Conservation (phyloP, 2,329 filamentous ascomycete genomes). For the Tricladium varicosporioides region DNA sequence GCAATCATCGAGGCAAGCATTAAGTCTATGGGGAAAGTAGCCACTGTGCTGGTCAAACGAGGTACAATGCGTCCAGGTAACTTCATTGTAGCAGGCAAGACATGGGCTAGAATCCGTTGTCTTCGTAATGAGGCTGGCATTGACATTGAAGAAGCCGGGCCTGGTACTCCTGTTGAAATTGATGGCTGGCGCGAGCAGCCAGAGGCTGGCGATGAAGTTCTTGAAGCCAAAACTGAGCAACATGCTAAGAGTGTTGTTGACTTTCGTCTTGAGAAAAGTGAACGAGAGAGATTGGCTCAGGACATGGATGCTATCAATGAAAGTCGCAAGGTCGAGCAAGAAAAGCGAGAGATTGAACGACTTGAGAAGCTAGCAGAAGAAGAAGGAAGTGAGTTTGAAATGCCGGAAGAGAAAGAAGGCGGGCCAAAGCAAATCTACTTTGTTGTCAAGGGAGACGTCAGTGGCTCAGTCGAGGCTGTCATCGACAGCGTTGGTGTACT, state of each 20-base stretch:
- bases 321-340: constrained; percentile 52
- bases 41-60: constrained; percentile 83
- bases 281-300: constrained; percentile 61
- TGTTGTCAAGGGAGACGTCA: constrained; percentile 88
- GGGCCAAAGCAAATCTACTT: constrained; percentile 66
- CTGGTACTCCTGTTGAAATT: constrained; percentile 87
- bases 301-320: constrained; percentile 80
- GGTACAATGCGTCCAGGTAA: constrained; percentile 82
- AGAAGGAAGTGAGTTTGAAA: constrained; percentile 25
- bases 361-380: constrained; percentile 45
- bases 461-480: constrained; percentile 90
- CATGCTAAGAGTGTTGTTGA: constrained; percentile 75
- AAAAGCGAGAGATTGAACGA: constrained; percentile 59
- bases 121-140: constrained; percentile 82
- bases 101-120: constrained; percentile 82
- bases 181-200: constrained; percentile 93
- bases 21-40: constrained; percentile 79
- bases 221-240: constrained; percentile 78
- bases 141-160: constrained; percentile 69
- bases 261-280: constrained; percentile 70
- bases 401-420: constrained; percentile 35
- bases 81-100: constrained; percentile 80
- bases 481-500: constrained; percentile 72
- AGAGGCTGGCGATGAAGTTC: constrained; percentile 78
- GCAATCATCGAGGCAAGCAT: constrained; percentile 92